These are phyloP conservation scores for Paramecium primaurelia DNA, from an alignment of 73 alveolate genomes.

Conservation along the genomic window DNA sequence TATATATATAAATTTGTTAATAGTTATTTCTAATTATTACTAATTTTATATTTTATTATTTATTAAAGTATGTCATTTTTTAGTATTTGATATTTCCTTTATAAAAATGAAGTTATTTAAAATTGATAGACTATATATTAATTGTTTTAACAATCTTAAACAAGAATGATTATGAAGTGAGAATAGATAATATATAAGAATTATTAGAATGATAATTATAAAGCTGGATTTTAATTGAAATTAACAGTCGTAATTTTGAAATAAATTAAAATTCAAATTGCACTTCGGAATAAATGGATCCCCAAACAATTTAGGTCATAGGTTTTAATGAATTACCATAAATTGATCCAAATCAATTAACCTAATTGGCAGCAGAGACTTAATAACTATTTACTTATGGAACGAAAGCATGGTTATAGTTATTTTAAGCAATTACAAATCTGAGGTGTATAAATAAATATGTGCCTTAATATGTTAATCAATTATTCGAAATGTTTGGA, in stretches of 20 bases:
- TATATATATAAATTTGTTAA: background rate
- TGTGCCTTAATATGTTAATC: background rate
- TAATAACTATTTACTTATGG: background rate
- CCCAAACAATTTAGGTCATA: background rate
- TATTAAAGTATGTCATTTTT: too few species aligned
- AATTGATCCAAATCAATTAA: background rate
- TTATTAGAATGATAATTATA: background rate
- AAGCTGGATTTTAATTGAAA: background rate
- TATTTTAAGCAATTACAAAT: constrained; percentile 4
- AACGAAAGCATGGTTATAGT: constrained; percentile 7
- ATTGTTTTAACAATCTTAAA: background rate
- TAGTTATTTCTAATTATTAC: too few species aligned
- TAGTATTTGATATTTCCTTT: too few species aligned
- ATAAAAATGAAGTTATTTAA: too few species aligned
- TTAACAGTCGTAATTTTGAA: constrained; percentile 33
- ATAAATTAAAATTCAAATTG: constrained; percentile 7
- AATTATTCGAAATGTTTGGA: constrained; percentile 31
- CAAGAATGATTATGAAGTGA: background rate
- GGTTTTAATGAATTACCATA: background rate
- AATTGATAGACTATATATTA: background rate
- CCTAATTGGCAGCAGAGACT: background rate
- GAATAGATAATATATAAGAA: background rate
- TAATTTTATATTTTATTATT: too few species aligned
- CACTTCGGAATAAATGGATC: background rate
- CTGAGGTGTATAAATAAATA: background rate